Base-by-base conservation (phyloP, 257 asterid genomes). In the Dorcoceras hygrometricum region DNA sequence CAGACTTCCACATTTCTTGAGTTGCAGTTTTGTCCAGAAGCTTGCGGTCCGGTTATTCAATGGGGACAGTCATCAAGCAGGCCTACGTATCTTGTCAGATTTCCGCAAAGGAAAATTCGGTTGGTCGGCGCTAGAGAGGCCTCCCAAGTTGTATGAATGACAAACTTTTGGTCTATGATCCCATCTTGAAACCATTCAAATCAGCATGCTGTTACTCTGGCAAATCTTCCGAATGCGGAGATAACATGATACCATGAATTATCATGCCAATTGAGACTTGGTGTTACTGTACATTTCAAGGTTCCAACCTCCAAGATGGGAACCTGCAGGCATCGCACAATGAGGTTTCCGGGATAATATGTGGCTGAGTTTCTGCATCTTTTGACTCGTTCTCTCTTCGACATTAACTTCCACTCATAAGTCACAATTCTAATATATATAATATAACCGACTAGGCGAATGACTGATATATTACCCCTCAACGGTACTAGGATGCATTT, bases 51-150 rank as follows among this genome's bases (percentile, higher is more conserved):
- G 77, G 55, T 71, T 90, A 57, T 93, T 93, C 84, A 90, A 90
- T 23, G 97, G 95, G 51, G 97, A 93, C 78, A 69, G 64, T 39
- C 83, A 93, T 73, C 99, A 93, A 82, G 96, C 95, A 48, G 89
- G 96, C 22, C 90, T 83, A 10, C 95, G 99, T 14, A 77, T 93
- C 60, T 73, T 93, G 82, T 80, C 94, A 1, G 99, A 93, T 81
- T 93, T 85, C 73, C 86, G 97, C 16, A 93, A 93, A 75, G 97
- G 97, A 66, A 90, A 76, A 77, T 83, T 93, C 25, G 97, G 96
- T 51, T 85, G 95, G 88, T 78, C 83, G 25, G 81, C 95, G 66
- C 76, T 93, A 11, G 99, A 93, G 86, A 82, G 87, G 76, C 97
- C 99, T 48, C 96, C 94, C 14, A 78, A 69, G 78, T 83, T 76